phyloP scores from a whole-genome alignment of 495 filamentous ascomycete genomes.

The Penicillium silybi region DNA sequence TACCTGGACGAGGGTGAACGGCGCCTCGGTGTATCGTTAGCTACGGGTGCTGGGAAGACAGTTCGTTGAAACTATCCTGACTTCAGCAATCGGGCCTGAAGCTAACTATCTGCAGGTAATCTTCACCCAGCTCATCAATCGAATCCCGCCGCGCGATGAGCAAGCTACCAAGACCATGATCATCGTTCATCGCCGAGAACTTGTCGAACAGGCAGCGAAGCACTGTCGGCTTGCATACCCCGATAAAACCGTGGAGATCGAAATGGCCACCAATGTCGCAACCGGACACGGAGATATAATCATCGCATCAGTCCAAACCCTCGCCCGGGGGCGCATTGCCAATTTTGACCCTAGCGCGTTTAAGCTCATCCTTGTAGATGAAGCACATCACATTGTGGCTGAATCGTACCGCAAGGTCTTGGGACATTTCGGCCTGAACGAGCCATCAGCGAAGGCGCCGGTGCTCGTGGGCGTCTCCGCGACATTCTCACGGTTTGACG shows the following conservation, averaged over 20 bases:
- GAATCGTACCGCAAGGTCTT: slow-evolving; percentile 68
- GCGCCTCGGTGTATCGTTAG: slow-evolving; percentile 82
- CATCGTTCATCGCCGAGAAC: slow-evolving; percentile 84
- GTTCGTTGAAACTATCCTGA: slow-evolving; percentile 37
- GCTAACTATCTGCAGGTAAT: slow-evolving; percentile 58
- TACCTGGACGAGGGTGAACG: slow-evolving; percentile 71
- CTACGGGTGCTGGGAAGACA: slow-evolving; percentile 92
- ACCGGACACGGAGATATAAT: slow-evolving; percentile 85
- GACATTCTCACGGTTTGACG: slow-evolving; percentile 86
- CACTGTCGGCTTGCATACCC: slow-evolving; percentile 84
- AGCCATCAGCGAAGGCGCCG: slow-evolving; percentile 51
- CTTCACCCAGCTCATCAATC: slow-evolving; percentile 91
- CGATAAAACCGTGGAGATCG: slow-evolving; percentile 72
- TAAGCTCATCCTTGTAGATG: slow-evolving; percentile 92
- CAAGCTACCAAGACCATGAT: slow-evolving; percentile 78
- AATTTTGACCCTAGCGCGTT: slow-evolving; percentile 79
- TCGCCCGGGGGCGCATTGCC: slow-evolving; percentile 64
- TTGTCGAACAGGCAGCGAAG: slow-evolving; percentile 89
- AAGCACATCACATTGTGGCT: slow-evolving; percentile 97
- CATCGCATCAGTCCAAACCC: slow-evolving; percentile 81
- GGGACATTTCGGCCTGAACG: slow-evolving; percentile 66
- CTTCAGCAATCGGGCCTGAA: neutral
- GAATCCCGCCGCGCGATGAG: slow-evolving; percentile 55
- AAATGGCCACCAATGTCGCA: slow-evolving; percentile 76
- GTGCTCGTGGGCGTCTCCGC: slow-evolving; percentile 88